Base-by-base conservation (phyloP, 2,329 filamentous ascomycete genomes). In the Epichloe sylvatica region DNA sequence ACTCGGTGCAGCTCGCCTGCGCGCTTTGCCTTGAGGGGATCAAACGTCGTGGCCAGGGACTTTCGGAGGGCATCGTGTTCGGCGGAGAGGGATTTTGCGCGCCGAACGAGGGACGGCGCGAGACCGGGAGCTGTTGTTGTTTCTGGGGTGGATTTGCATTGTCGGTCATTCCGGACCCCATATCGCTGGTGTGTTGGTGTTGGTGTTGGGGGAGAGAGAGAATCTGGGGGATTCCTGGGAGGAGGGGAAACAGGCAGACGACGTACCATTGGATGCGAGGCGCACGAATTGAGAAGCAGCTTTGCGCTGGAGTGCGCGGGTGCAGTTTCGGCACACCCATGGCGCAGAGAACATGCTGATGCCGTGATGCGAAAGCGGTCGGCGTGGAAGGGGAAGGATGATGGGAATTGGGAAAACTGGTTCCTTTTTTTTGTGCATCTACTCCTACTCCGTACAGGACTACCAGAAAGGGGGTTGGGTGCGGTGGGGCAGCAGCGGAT, bases 1-100 rank as follows among this genome's bases (percentile, higher is more conserved):
- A 84, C 75, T 17, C 71, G 67, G 42, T 75, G 73, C 37, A 84
- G 68, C 62, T 84, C 80, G 57, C 81, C 81, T 1, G 74, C 69
- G 37, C 80, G 74, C 57, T 77, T 80, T 0, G 80, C 78, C 3
- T 70, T 72, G 47, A 73, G 72, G 0, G 71, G 57, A 56, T 83
- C 77, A 59, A 81, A 85, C 45, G 69, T 66, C 30, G 68, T 65
- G 40, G 70, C 70, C 21, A 83, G 72, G 17, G 70, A 62, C 25
- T 62, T 63, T 45, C 71, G 69, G n/a, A 85, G 69, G 42, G 69
- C 63, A 33, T 73, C 69, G 58, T 84, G 75, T 55, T 85, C 81
- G 54, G 67, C 66, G 0, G 77, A 69, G 42, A 84, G 67, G 52
- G 70, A 70, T 34, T 73, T 71, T 8, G 81, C 81, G 53, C 81